Evolutionary conservation across 352 stramenopile species (phyloP), one percentile per base, ranked within the genome.

Genomic region (Aphanomyces invadans): DNA sequence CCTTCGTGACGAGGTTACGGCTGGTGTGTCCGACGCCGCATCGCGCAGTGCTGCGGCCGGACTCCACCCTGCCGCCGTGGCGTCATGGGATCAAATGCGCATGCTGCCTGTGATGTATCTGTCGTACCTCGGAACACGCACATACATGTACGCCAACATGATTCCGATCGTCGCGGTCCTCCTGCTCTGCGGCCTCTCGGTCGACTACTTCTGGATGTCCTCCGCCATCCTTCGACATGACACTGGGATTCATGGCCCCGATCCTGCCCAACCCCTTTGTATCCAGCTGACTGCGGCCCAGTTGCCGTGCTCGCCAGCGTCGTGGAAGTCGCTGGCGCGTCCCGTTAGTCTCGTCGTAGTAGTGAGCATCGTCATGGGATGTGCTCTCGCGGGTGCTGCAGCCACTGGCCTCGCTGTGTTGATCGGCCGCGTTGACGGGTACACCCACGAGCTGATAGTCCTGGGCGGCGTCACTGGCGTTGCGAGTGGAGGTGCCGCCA

Each of bases 181-280:
- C 11, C 7, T 57, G 19, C 25, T 57, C 25, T n/a, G 25, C 1
- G 29, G 19, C 25, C 21, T 57, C 11, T 32, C 49, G 4, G 49
- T 57, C 25, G 49, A 57, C 7, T 57, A 57, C 49, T 57, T 57
- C 36, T 57, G 49, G 49, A n/a, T 57, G 25, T 33, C 17, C 25
- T n/a, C 15, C 49, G 19, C 29, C 17, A 32, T 57, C 29, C 1
- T 57, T 33, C 44, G 23, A 21, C 12, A 21, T 17, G 19, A 38
- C 49, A 33, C 11, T 11, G 19, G n/a, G n/a, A n/a, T n/a, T 32
- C 49, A 21, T 26, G 9, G 15, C 49, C 10, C 44, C 44, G 9
- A n/a, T 25, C 12, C 44, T 25, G n/a, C n/a, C 21, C 12, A 52
- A 25, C 44, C 44, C 10, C 44, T 52, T 4, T 52, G 44, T 19